phyloP scores from a whole-genome alignment of 164 flowering plant genomes.

The Nymphaea colorata region DNA sequence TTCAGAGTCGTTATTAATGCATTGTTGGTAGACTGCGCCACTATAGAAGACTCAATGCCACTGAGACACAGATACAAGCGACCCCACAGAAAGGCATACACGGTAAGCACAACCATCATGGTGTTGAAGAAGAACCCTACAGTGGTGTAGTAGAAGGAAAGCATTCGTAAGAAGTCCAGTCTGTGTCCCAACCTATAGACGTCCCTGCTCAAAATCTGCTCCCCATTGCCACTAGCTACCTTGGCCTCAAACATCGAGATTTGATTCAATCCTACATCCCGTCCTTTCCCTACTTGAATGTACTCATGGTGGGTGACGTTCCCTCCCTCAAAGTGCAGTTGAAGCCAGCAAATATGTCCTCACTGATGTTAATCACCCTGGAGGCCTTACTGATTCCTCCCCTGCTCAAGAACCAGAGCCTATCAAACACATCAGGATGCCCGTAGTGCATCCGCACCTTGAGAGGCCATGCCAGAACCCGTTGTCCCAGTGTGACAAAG shows the following conservation, averaged over 20 bases:
- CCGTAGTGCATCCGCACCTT: conserved; percentile 97
- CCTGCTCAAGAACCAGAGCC: conserved; percentile 85
- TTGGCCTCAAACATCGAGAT: conserved; percentile 97
- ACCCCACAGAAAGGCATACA: conserved; percentile 81
- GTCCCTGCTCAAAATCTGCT: conserved; percentile 87
- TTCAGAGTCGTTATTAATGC: conserved; percentile 66
- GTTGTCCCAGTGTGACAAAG: conserved; percentile 90
- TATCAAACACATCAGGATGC: conserved; percentile 94
- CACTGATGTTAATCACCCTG: conserved; percentile 82
- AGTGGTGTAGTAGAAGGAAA: conserved; percentile 76
- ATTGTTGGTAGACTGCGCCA: conserved; percentile 20
- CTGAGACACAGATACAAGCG: conserved; percentile 86
- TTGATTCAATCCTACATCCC: conserved; percentile 97
- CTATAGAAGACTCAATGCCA: conserved; percentile 52
- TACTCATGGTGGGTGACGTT: conserved; percentile 98
- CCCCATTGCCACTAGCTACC: conserved; percentile 97
- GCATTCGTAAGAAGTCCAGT: conserved; percentile 90
- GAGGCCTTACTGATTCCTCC: conserved; percentile 98
- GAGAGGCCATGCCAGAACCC: conserved; percentile 86
- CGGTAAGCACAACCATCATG: conserved; percentile 69
- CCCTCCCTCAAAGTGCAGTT: conserved; percentile 90
- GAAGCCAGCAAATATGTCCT: conserved; percentile 96
- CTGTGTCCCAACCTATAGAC: conserved; percentile 85
- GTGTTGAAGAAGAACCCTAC: conserved; percentile 76
- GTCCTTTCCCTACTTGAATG: conserved; percentile 94